Percentiles rank a stretch among this genome's conserved stretches.
Conservation (phyloP, 164 flowering plant genomes). For the Pachysandra terminalis region DNA sequence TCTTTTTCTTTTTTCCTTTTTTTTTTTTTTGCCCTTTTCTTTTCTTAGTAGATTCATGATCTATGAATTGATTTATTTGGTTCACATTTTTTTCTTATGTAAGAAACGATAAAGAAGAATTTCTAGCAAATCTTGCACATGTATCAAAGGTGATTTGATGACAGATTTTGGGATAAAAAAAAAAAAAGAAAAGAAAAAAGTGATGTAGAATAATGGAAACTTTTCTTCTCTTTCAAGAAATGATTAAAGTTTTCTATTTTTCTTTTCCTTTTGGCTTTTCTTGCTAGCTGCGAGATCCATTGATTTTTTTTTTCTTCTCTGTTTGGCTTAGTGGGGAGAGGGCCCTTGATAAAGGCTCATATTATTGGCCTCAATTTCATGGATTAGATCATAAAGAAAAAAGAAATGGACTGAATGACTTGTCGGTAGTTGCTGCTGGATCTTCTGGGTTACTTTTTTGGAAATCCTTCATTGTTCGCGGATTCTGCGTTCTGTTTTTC, state of each 20-base stretch:
- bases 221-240: constrained; percentile 16
- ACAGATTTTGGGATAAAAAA: too few relatives aligned
- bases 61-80: too few relatives aligned
- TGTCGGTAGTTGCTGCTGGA: neutral
- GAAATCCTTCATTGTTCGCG: neutral
- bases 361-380: neutral
- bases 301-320: constrained; percentile 6
- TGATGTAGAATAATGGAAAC: neutral
- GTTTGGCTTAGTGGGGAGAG: constrained; percentile 19
- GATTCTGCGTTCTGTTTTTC: neutral
- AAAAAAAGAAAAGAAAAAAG: neutral
- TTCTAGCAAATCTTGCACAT: too few relatives aligned
- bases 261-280: constrained; percentile 9
- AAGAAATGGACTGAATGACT: neutral
- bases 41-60: too few relatives aligned
- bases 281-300: constrained; percentile 11
- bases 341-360: constrained; percentile 9
- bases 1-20: too few relatives aligned
- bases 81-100: too few relatives aligned
- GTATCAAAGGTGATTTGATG: neutral
- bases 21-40: too few relatives aligned
- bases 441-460: neutral
- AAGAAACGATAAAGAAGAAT: too few relatives aligned
- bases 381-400: neutral
- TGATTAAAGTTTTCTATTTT: neutral